Conservation (phyloP, 805 yeast species). For the Teunomyces pallodes region DNA sequence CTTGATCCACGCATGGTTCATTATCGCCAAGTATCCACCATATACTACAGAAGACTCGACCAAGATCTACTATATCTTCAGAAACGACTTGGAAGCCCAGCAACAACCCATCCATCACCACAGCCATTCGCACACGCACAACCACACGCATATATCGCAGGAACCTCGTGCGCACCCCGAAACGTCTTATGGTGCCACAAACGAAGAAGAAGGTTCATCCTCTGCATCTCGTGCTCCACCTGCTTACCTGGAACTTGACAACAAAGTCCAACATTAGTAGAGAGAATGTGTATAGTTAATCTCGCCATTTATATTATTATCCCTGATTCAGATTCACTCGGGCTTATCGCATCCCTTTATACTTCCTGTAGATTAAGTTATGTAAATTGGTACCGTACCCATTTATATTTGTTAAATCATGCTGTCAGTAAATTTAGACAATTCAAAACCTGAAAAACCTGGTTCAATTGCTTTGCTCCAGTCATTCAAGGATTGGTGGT, state of each 20-base stretch:
- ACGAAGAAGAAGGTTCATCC: conserved; percentile 13
- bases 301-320: too few relatives aligned
- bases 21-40: conserved; percentile 47
- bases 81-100: conserved; percentile 34
- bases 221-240: conserved; percentile 22
- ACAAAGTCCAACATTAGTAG: conserved; percentile 10
- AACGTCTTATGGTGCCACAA: conserved; percentile 28
- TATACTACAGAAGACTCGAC: conserved; percentile 22
- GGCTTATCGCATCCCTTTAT: neutral
- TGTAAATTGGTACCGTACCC: too few relatives aligned
- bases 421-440: too few relatives aligned
- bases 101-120: conserved; percentile 24
- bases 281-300: neutral
- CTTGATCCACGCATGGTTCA: conserved; percentile 48
- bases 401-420: too few relatives aligned
- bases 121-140: conserved; percentile 9
- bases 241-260: conserved; percentile 28
- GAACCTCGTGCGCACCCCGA: conserved; percentile 11
- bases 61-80: conserved; percentile 33
- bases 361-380: neutral
- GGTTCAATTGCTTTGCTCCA: conserved; percentile 22
- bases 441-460: neutral
- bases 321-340: neutral
- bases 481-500: conserved; percentile 42
- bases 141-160: conserved; percentile 7